Percentiles rank a stretch among this genome's conserved stretches.
phyloP scores from a whole-genome alignment of 805 yeast species.

The Yamadazyma ubonensis region DNA sequence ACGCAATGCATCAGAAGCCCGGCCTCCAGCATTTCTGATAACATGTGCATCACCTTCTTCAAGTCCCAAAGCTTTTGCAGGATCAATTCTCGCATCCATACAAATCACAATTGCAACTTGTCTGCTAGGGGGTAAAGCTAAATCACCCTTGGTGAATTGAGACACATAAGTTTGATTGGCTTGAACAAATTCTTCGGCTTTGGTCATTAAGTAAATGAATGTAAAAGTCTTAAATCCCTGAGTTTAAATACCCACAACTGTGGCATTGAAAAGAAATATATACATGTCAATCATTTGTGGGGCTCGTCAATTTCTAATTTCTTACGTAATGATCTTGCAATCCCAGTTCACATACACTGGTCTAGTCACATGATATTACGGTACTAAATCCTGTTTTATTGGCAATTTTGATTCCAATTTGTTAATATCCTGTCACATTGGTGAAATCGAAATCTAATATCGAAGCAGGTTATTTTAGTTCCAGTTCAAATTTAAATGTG shows the following conservation, averaged over 20 bases:
- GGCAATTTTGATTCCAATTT: too few relatives aligned
- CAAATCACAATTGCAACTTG: constrained; percentile 37
- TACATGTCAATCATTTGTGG: too few relatives aligned
- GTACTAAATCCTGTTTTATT: too few relatives aligned
- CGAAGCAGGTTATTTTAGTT: too few relatives aligned
- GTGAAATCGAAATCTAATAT: too few relatives aligned
- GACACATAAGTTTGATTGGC: constrained; percentile 23
- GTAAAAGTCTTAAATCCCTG: not conserved
- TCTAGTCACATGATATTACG: too few relatives aligned
- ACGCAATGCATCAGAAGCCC: constrained; percentile 40
- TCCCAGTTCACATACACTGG: too few relatives aligned
- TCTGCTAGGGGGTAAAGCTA: constrained; percentile 38
- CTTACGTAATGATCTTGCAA: too few relatives aligned
- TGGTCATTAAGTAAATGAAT: constrained; percentile 17
- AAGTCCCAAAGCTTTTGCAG: constrained; percentile 35
- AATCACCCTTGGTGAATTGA: constrained; percentile 28
- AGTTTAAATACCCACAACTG: not conserved
- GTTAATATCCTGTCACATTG: too few relatives aligned
- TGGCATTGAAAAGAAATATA: not conserved
- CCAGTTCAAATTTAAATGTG: too few relatives aligned
- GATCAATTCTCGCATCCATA: constrained; percentile 44
- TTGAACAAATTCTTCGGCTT: constrained; percentile 24
- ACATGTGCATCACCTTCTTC: constrained; percentile 45
- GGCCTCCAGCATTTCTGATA: constrained; percentile 45
- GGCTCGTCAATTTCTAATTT: too few relatives aligned